Evolutionary conservation across 768 basidiomycete genomes (phyloP).

Genomic region (Roridomyces roridus): DNA sequence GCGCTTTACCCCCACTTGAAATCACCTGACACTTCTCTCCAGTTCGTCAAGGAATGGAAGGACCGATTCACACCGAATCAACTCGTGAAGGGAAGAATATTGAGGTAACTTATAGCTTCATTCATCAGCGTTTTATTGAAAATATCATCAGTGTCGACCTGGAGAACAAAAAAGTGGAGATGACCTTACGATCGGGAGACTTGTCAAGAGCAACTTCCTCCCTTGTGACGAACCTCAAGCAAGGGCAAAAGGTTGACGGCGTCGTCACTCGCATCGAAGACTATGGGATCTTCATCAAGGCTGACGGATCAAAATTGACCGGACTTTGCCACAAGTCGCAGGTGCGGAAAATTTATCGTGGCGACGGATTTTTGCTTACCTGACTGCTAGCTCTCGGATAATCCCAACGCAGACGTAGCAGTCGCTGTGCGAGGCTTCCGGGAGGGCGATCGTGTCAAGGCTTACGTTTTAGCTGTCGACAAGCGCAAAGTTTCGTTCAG

Average conservation of each 20-base stretch:
- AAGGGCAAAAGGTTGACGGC: conserved; percentile 84
- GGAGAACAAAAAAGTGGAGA: conserved; percentile 82
- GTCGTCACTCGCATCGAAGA: conserved; percentile 81
- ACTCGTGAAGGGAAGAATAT: conserved; percentile 84
- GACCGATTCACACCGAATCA: conserved; percentile 78
- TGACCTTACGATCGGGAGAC: conserved; percentile 83
- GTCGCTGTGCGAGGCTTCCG: conserved; percentile 83
- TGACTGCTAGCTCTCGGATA: conserved; percentile 80
- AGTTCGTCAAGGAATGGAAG: conserved; percentile 99
- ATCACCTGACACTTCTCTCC: conserved; percentile 13
- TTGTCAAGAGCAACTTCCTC: conserved; percentile 45
- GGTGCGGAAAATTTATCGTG: conserved; percentile 47
- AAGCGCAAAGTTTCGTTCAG: conserved; percentile 83
- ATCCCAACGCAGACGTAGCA: conserved; percentile 77
- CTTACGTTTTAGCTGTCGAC: conserved; percentile 74
- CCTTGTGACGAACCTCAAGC: conserved; percentile 63
- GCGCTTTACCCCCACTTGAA: conserved; percentile 33
- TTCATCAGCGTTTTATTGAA: not conserved
- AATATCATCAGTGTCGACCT: conserved; percentile 63
- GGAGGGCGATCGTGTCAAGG: conserved; percentile 87
- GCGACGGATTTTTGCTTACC: not conserved
- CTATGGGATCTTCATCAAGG: conserved; percentile 92
- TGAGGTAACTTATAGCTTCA: conserved; percentile 52
- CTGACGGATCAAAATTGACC: conserved; percentile 82
- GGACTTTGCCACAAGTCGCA: conserved; percentile 96